phyloP scores from a whole-genome alignment of 352 stramenopile species.

The Elongisporangium senticosum region DNA sequence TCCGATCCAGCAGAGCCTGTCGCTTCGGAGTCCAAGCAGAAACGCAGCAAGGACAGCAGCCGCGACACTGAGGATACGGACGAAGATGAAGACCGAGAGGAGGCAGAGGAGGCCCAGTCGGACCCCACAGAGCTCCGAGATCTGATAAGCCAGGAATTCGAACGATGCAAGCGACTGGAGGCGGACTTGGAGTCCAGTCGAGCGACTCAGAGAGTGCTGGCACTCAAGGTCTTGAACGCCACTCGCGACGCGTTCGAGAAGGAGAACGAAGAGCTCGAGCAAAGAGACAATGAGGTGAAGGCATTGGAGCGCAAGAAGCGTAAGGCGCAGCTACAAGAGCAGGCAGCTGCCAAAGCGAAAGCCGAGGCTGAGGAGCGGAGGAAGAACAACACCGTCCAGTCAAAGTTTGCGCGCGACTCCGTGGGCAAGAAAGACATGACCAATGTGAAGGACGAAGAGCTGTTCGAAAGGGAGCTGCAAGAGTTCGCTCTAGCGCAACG shows the following conservation, averaged over 20 bases:
- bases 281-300: slow-evolving; percentile 45
- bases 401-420: slow-evolving; percentile 38
- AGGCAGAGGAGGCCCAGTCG: slow-evolving; percentile 17
- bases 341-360: slow-evolving; percentile 42
- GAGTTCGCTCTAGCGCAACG: slow-evolving; percentile 39
- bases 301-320: slow-evolving; percentile 36
- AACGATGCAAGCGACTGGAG: slow-evolving; percentile 21
- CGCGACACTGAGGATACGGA: slow-evolving; percentile 6
- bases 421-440: slow-evolving; percentile 52
- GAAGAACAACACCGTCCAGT: slow-evolving; percentile 17
- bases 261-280: slow-evolving; percentile 40
- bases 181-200: slow-evolving; percentile 25
- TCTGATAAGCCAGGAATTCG: slow-evolving; percentile 34
- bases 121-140: slow-evolving; percentile 42
- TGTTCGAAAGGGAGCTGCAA: slow-evolving; percentile 47
- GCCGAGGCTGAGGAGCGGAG: slow-evolving; percentile 30
- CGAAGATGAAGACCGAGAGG: slow-evolving; percentile 7
- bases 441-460: slow-evolving; percentile 45
- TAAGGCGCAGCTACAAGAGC: slow-evolving; percentile 35
- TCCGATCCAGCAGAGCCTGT: background rate
- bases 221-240: slow-evolving; percentile 58
- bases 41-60: background rate
- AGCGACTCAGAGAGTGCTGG: slow-evolving; percentile 35
- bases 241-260: slow-evolving; percentile 49
- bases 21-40: background rate